Evolutionary conservation across 257 asterid genomes (phyloP), one percentile per base, ranked within the genome.

Genomic region (Solanum appendiculatum): DNA sequence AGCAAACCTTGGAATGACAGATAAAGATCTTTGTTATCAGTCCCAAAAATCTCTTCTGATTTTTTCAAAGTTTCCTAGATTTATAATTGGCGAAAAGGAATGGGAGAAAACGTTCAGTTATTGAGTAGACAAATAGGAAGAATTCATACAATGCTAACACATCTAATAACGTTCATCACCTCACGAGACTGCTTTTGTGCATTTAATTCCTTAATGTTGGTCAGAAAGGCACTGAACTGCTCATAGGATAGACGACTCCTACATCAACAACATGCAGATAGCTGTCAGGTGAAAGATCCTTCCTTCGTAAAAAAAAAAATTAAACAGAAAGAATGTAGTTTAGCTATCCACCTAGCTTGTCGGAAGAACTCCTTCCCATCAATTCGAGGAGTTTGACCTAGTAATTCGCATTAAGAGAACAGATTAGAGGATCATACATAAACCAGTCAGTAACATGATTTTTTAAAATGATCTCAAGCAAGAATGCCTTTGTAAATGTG

Each of bases 321-420:
- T 69, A 9, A 5, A 31, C 4, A 51, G 54, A 23, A 6, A 66
- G 21, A 34, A 69, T 44, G 13, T 63, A 75, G 18, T 20, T 27
- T 81, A 40, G 88, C 70, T 27, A 77, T 77, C 88, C 87, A 95
- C 99, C 99, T 94, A 84, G 98, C 99, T 92, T 94, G 99, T 68
- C 99, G 98, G 92, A 97, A 97, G 92, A 97, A 96, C 87, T 96
- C 99, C 89, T 96, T 97, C 85, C 99, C 99, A 89, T 97, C 99
- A 73, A 94, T 90, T 87, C 99, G 94, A 63, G 99, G 96, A 92
- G 99, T 90, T 9, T 97, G 98, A 75, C 91, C 99, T 97, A 85
- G 27, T 90, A 78, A 33, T 36, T 69, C 56, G 1, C 4, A 75
- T 12, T n/a, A 77, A n/a, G 4, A 40, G 40, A 77, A n/a, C n/a